Percentiles rank a stretch among this genome's conserved stretches.
Conservation (phyloP, 768 basidiomycete species). For the Tulasnella sp. region DNA sequence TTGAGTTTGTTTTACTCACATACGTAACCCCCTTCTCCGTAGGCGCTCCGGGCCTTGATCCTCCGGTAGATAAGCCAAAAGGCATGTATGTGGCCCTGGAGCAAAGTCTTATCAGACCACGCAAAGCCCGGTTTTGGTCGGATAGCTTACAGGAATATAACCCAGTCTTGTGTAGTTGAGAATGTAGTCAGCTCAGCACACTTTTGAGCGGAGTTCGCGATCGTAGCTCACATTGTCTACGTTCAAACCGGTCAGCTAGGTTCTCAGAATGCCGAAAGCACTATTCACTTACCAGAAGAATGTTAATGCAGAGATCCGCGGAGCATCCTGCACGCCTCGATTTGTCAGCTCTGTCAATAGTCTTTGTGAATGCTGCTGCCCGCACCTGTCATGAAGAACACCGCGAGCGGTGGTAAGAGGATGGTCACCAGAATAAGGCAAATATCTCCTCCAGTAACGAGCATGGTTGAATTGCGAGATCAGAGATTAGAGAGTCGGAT, state of each 20-base stretch:
- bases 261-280: background rate
- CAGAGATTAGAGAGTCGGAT: background rate
- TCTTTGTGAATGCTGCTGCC: too few species aligned
- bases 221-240: background rate
- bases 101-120: background rate
- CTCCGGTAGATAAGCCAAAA: background rate
- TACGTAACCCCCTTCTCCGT: background rate
- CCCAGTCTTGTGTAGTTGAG: background rate
- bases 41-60: background rate
- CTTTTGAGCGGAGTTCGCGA: background rate
- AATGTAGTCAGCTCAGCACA: background rate
- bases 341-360: background rate
- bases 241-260: background rate
- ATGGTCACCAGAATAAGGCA: background rate
- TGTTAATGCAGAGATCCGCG: conserved; percentile 5
- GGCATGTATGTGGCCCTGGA: background rate
- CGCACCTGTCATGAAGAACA: conserved; percentile 3
- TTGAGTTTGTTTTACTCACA: background rate
- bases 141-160: background rate
- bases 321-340: background rate
- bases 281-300: background rate
- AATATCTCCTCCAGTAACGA: conserved; percentile 8
- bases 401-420: background rate
- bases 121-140: too few species aligned
- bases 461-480: background rate